Conservation (phyloP, 2,329 filamentous ascomycete genomes). For the Acrodontium crateriforme region DNA sequence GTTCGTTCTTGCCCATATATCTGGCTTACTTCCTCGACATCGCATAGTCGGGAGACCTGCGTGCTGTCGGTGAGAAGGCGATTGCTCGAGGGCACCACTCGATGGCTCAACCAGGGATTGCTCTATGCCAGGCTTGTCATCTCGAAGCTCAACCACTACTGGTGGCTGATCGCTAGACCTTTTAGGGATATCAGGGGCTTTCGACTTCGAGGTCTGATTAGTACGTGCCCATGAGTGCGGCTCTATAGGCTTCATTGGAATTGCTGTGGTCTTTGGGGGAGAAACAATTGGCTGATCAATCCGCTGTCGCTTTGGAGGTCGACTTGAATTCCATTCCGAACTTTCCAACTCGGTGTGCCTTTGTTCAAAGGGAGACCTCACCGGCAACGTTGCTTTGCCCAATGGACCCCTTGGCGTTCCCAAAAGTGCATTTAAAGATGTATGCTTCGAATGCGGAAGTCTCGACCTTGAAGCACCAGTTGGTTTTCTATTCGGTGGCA, state of each 20-base stretch:
- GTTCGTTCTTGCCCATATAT: no score
- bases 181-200: no score
- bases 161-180: no score
- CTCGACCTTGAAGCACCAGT: no score
- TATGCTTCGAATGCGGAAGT: constrained; percentile 39
- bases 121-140: constrained; percentile 19
- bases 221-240: constrained; percentile 15
- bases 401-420: constrained; percentile 50
- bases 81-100: constrained; percentile 11
- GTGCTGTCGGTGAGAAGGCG: no score
- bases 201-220: constrained; percentile 12
- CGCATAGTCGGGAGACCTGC: no score
- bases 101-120: constrained; percentile 14
- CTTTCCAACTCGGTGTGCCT: constrained; percentile 25
- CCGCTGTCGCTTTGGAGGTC: constrained; percentile 28
- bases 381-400: constrained; percentile 44
- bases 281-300: constrained; percentile 8
- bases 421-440: constrained; percentile 49
- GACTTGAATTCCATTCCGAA: constrained; percentile 18
- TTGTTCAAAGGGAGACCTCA: constrained; percentile 53
- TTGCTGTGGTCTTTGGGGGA: constrained; percentile 5
- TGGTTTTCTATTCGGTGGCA: constrained; percentile 1
- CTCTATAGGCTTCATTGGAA: constrained; percentile 7
- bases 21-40: no score
- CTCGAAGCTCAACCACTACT: constrained; percentile 24